Evolutionary conservation across 129 eudicot species (phyloP).

Genomic region (Oenanthe sinensis): DNA sequence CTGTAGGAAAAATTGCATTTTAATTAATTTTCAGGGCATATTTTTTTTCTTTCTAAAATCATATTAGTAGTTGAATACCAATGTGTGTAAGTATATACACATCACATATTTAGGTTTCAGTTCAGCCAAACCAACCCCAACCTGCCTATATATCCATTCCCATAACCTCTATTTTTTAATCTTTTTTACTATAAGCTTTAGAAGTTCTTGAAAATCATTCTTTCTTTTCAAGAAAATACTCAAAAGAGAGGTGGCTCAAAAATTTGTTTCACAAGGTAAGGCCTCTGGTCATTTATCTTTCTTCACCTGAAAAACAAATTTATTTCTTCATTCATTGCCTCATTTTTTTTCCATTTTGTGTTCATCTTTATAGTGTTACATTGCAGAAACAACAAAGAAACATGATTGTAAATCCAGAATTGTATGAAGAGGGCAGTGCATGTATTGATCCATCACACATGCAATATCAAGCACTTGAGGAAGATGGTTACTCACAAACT

Average conservation of each 20-base stretch:
- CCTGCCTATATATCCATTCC: slow-evolving; percentile 5
- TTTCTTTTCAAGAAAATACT: not conserved
- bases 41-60: not conserved
- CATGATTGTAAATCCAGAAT: slow-evolving; percentile 31
- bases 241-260: not conserved
- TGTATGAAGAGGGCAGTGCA: slow-evolving; percentile 42
- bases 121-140: slow-evolving; percentile 9
- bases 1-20: not conserved
- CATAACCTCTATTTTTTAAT: not conserved
- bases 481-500: slow-evolving; percentile 30
- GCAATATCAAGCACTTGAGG: slow-evolving; percentile 28
- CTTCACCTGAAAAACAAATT: not conserved
- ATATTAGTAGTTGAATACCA: not conserved
- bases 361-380: slow-evolving; percentile 7
- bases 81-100: not conserved
- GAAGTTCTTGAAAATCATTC: not conserved
- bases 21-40: not conserved
- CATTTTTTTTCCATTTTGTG: slow-evolving; percentile 1
- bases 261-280: not conserved
- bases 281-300: not conserved
- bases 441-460: slow-evolving; percentile 38
- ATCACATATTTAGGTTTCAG: not conserved
- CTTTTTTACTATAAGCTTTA: not conserved
- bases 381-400: slow-evolving; percentile 12
- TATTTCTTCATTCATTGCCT: not conserved